phyloP scores from a whole-genome alignment of 192 early-diverging fungal genomes.

The Coemansia sp. region DNA sequence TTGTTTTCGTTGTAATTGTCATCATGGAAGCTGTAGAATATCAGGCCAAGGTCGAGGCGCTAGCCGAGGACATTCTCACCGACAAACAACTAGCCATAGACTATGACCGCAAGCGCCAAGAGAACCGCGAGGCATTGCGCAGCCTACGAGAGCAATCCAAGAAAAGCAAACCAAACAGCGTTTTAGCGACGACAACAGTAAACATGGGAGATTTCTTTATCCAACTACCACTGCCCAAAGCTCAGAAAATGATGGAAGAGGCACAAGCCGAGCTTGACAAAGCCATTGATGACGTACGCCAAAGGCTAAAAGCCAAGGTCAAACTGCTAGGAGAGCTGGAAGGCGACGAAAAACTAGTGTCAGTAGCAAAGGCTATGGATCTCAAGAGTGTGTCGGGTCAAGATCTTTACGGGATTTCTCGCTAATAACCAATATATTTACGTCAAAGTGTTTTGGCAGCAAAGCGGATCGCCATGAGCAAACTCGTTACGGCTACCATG shows the following conservation, averaged over 20 bases:
- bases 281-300: slow-evolving; percentile 44
- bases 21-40: slow-evolving; percentile 40
- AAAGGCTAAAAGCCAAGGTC: slow-evolving; percentile 40
- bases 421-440: neutral
- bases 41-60: slow-evolving; percentile 37
- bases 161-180: slow-evolving; percentile 23
- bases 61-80: slow-evolving; percentile 52
- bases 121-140: slow-evolving; percentile 46
- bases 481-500: slow-evolving; percentile 35
- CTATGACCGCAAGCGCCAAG: slow-evolving; percentile 45
- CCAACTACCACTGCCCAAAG: slow-evolving; percentile 37
- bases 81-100: slow-evolving; percentile 46
- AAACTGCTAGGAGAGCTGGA: slow-evolving; percentile 37
- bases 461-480: slow-evolving; percentile 42
- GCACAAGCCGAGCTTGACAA: slow-evolving; percentile 47
- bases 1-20: neutral
- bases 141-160: slow-evolving; percentile 27
- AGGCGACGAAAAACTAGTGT: slow-evolving; percentile 19
- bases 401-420: slow-evolving; percentile 22
- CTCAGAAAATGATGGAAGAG: slow-evolving; percentile 34
- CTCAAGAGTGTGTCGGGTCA: slow-evolving; percentile 23
- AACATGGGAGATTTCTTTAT: slow-evolving; percentile 59
- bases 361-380: slow-evolving; percentile 17
- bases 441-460: slow-evolving; percentile 19
- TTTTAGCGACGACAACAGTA: slow-evolving; percentile 28